These are phyloP conservation scores for Thelephora terrestris DNA, from an alignment of 1,284 basidiomycete genomes.

Conservation along the genomic window DNA sequence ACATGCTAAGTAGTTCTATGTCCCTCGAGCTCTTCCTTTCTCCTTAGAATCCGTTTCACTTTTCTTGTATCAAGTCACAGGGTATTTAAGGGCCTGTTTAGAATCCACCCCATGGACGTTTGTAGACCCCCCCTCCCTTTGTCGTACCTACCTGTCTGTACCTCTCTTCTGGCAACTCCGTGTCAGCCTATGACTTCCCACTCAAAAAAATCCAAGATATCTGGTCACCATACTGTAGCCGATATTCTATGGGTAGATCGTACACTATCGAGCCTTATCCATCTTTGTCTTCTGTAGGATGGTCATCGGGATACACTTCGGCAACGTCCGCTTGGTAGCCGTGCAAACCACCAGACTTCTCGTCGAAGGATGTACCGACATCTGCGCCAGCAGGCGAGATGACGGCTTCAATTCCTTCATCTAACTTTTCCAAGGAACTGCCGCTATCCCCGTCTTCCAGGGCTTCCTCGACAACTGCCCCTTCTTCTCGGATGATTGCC, in stretches of 20 bases:
- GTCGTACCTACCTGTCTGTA: no score
- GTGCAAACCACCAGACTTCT: constrained; percentile 12
- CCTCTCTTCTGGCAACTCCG: no score
- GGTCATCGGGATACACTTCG: background rate
- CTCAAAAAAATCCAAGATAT: no score
- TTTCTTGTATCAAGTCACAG: no score
- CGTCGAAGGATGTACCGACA: constrained; percentile 14
- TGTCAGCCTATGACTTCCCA: no score
- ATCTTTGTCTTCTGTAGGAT: no score
- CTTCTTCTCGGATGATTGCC: constrained; percentile 46
- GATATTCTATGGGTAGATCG: no score
- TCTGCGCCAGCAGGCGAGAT: constrained; percentile 4
- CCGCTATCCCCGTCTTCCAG: constrained; percentile 28
- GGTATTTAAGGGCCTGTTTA: no score
- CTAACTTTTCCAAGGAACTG: constrained; percentile 24
- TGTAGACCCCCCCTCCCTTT: background rate
- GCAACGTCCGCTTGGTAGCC: background rate
- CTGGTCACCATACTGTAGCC: no score
- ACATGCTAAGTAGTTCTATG: background rate
- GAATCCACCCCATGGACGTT: no score
- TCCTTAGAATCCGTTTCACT: background rate
- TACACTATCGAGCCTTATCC: no score
- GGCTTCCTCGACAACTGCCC: constrained; percentile 58
- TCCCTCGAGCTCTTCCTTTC: background rate
- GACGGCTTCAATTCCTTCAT: background rate